Evolutionary conservation across 129 eudicot species (phyloP).

Genomic region (Tagetes erecta): DNA sequence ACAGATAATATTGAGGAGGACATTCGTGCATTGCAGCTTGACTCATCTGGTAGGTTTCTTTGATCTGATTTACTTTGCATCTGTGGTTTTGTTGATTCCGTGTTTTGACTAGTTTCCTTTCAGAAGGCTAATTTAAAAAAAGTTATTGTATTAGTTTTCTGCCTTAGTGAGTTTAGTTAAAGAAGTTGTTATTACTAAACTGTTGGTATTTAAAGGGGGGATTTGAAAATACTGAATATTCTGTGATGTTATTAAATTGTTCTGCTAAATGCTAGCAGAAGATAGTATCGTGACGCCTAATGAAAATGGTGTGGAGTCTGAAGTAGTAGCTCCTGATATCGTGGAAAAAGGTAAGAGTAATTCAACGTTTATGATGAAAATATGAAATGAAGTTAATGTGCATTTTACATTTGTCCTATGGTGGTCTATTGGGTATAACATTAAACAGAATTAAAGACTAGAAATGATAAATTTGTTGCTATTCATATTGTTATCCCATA

Average conservation of each 20-base stretch:
- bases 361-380: constrained; percentile 9
- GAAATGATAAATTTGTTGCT: background rate
- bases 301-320: constrained; percentile 49
- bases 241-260: constrained; percentile 14
- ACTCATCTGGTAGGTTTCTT: constrained; percentile 61
- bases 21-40: constrained; percentile 87
- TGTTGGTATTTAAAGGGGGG: background rate
- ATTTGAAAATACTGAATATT: background rate
- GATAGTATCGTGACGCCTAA: constrained; percentile 44
- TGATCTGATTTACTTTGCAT: constrained; percentile 3
- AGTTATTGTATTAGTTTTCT: background rate
- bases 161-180: too few relatives aligned
- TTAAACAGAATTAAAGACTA: background rate
- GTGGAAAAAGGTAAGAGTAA: constrained; percentile 47
- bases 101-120: background rate
- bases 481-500: background rate
- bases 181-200: background rate
- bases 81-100: background rate
- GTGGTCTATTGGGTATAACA: background rate
- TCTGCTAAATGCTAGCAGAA: constrained; percentile 44
- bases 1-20: constrained; percentile 68
- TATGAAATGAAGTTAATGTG: background rate
- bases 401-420: background rate
- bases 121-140: background rate
- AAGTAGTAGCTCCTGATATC: constrained; percentile 39